These are phyloP conservation scores for Purpureocillium takamizusanense DNA, from an alignment of 2,329 filamentous ascomycete species.

Conservation along the genomic window DNA sequence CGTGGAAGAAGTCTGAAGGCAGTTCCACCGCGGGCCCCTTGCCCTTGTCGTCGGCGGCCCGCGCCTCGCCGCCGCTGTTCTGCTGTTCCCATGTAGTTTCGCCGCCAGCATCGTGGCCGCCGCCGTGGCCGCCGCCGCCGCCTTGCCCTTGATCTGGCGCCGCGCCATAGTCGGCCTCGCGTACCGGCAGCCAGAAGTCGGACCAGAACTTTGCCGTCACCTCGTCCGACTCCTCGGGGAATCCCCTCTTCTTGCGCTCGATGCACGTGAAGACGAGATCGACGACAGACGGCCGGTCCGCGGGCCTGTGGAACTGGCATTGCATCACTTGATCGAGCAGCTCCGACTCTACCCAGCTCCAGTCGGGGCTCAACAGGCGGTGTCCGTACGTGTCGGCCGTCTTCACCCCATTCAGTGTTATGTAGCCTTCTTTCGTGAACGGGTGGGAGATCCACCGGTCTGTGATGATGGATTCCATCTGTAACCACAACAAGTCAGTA, in stretches of 20 bases:
- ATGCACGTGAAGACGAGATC: slow-evolving; percentile 11
- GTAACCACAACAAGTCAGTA: no score
- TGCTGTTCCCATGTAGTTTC: no score
- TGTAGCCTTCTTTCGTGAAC: slow-evolving; percentile 4
- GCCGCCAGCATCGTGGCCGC: no score
- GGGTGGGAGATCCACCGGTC: slow-evolving; percentile 4
- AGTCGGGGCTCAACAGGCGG: slow-evolving; percentile 6
- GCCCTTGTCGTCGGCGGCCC: no score
- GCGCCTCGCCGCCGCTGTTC: no score
- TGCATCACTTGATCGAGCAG: slow-evolving; percentile 12
- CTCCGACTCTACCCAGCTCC: slow-evolving; percentile 9
- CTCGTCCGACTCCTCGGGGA: slow-evolving; percentile 8
- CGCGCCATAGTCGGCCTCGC: background rate
- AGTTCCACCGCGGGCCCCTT: no score
- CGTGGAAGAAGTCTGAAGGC: no score
- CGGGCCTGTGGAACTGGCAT: slow-evolving; percentile 16
- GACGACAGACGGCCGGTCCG: slow-evolving; percentile 14
- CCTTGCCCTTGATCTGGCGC: no score
- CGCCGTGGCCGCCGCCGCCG: no score
- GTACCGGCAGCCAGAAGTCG: slow-evolving; percentile 2
- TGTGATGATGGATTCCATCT: slow-evolving; percentile 20
- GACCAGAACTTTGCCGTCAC: slow-evolving; percentile 11
- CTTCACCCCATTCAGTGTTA: background rate
- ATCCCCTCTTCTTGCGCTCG: slow-evolving; percentile 10
- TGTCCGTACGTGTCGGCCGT: slow-evolving; percentile 13